phyloP scores from a whole-genome alignment of 163 green algal genomes.

The Scenedesmus sp. region DNA sequence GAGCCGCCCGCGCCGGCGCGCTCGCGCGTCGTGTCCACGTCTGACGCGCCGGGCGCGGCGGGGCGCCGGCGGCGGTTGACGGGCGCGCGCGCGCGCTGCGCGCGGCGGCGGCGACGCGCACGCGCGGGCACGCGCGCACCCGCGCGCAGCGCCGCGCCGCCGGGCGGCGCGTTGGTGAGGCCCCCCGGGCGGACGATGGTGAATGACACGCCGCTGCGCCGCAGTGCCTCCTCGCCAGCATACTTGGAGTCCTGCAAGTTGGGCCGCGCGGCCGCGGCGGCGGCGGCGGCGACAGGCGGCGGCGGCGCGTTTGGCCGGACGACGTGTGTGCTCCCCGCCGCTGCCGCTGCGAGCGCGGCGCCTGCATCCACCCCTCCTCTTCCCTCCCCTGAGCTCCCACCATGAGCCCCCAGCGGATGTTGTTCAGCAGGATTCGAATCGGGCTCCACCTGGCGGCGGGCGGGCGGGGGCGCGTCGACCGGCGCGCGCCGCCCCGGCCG shows the following conservation, averaged over 20 bases:
- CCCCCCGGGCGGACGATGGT: constrained; percentile 65
- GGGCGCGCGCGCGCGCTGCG: background rate
- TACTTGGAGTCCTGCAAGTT: constrained; percentile 84
- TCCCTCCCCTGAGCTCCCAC: too few species aligned
- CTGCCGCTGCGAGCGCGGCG: too few species aligned
- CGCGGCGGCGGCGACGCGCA: background rate
- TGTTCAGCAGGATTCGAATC: constrained; percentile 80
- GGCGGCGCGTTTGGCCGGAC: too few species aligned
- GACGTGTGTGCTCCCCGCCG: too few species aligned
- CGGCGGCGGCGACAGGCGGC: too few species aligned
- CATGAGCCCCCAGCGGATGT: constrained; percentile 75
- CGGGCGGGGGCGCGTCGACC: too few species aligned
- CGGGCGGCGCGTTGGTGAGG: constrained; percentile 49
- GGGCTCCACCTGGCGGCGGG: constrained; percentile 52
- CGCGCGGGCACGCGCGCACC: background rate
- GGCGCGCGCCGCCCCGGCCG: too few species aligned
- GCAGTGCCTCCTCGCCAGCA: constrained; percentile 64
- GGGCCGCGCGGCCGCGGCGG: too few species aligned
- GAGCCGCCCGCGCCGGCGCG: background rate
- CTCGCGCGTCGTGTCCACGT: constrained; percentile 33
- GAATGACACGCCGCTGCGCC: constrained; percentile 55
- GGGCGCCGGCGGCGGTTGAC: background rate
- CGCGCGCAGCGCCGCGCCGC: constrained; percentile 40
- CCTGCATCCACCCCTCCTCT: too few species aligned
- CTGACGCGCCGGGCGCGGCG: constrained; percentile 6